Percentiles rank a stretch among this genome's conserved stretches.
phyloP scores from a whole-genome alignment of 768 basidiomycete species.

The Dentipellis fragilis region DNA sequence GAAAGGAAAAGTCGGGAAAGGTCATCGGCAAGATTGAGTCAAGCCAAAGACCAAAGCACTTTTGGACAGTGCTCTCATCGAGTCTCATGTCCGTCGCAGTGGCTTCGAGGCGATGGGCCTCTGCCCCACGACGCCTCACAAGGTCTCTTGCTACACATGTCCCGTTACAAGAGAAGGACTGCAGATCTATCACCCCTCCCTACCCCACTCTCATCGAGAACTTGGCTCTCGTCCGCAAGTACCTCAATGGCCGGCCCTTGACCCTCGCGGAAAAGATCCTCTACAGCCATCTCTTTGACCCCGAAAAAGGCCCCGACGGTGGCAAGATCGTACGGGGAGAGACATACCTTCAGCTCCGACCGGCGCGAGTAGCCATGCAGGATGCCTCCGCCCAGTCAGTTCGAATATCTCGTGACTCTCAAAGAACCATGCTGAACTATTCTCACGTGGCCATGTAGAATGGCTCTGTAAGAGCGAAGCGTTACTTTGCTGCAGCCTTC shows the following conservation, averaged over 20 bases:
- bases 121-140: not conserved
- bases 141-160: constrained; percentile 30
- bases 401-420: not conserved
- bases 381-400: constrained; percentile 85
- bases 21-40: not conserved
- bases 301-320: constrained; percentile 56
- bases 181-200: constrained; percentile 74
- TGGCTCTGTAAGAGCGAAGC: constrained; percentile 57
- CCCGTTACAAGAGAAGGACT: constrained; percentile 41
- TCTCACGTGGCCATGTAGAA: constrained; percentile 32
- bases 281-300: constrained; percentile 83
- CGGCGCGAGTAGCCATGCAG: constrained; percentile 96
- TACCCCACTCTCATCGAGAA: constrained; percentile 65
- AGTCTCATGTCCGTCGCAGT: constrained; percentile 2
- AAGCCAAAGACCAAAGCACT: not conserved
- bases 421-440: not conserved
- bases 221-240: constrained; percentile 54
- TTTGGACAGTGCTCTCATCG: not conserved
- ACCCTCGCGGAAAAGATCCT: constrained; percentile 98
- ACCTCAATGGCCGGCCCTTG: constrained; percentile 66
- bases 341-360: constrained; percentile 80
- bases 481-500: not conserved
- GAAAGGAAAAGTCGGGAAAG: not conserved
- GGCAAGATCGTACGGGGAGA: constrained; percentile 67
- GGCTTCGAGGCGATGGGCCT: constrained; percentile 3